A percentile compares a stretch with the other conserved stretches of the same genome.
These are phyloP conservation scores for Podospora anserina DNA, from an alignment of 495 filamentous ascomycete genomes.

Conservation along the genomic window DNA sequence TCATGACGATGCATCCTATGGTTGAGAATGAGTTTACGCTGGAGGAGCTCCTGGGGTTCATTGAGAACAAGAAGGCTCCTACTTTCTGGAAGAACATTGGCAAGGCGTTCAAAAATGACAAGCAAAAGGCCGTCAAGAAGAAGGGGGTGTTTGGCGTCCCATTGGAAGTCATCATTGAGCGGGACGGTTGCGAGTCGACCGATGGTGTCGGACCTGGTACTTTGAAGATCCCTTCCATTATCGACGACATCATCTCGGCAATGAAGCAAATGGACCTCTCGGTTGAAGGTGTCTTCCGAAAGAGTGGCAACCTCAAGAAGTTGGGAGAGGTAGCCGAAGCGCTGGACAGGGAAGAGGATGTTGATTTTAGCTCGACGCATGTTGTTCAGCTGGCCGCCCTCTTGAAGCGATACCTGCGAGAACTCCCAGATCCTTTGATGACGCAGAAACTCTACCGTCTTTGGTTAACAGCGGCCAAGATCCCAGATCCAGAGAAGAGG, in stretches of 20 bases:
- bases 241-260: constrained; percentile 87
- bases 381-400: constrained; percentile 93
- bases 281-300: constrained; percentile 97
- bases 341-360: constrained; percentile 76
- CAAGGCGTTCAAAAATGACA: constrained; percentile 87
- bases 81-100: constrained; percentile 98
- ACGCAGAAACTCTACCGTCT: constrained; percentile 92
- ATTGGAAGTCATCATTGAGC: constrained; percentile 80
- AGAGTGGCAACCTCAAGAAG: constrained; percentile 95
- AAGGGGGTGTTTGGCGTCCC: constrained; percentile 91
- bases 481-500: constrained; percentile 77
- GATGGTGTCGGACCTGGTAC: constrained; percentile 92
- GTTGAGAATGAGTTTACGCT: constrained; percentile 85
- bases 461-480: constrained; percentile 86
- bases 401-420: constrained; percentile 90
- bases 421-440: constrained; percentile 90
- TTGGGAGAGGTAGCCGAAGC: constrained; percentile 77
- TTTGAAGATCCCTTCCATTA: constrained; percentile 78
- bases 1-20: constrained; percentile 91
- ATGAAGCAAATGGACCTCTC: constrained; percentile 99
- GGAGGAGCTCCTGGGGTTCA: constrained; percentile 90
- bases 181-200: constrained; percentile 91
- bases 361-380: constrained; percentile 78
- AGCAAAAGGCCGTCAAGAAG: constrained; percentile 75
- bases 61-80: constrained; percentile 80